These are phyloP conservation scores for Begonia loranthoides DNA, from an alignment of 306 rosid species.

Conservation along the genomic window DNA sequence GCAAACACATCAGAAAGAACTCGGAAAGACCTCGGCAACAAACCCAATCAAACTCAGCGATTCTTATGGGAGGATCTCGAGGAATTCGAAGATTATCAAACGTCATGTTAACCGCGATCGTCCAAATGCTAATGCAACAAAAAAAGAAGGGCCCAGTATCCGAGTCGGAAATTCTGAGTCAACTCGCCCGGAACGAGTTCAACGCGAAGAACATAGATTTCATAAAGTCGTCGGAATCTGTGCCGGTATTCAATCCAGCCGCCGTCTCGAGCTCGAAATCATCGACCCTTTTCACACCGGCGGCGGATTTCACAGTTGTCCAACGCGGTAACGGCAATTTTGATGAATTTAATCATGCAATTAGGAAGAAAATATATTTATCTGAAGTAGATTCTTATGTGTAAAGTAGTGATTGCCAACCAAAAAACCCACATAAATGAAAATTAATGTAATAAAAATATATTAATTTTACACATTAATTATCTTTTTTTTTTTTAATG, in stretches of 20 bases:
- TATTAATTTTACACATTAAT: no score
- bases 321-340: constrained; percentile 32
- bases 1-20: constrained; percentile 28
- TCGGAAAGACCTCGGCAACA: constrained; percentile 23
- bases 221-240: constrained; percentile 25
- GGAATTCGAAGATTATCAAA: constrained; percentile 54
- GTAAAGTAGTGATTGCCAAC: constrained; percentile 50
- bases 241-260: constrained; percentile 40
- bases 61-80: constrained; percentile 65
- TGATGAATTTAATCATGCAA: constrained; percentile 25
- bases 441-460: no score
- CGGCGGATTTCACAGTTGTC: constrained; percentile 25
- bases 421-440: no score
- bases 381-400: constrained; percentile 57
- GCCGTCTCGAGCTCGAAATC: constrained; percentile 9
- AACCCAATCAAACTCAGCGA: constrained; percentile 22
- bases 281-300: constrained; percentile 12
- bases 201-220: constrained; percentile 31
- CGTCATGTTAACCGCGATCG: constrained; percentile 42
- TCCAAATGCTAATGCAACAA: constrained; percentile 35
- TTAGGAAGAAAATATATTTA: constrained; percentile 46
- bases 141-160: constrained; percentile 38
- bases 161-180: constrained; percentile 48
- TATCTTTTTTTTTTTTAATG: no score
- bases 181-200: constrained; percentile 33